Base-by-base conservation (phyloP, 192 early-diverging fungal species). In the Dimargaris cristalligena region DNA sequence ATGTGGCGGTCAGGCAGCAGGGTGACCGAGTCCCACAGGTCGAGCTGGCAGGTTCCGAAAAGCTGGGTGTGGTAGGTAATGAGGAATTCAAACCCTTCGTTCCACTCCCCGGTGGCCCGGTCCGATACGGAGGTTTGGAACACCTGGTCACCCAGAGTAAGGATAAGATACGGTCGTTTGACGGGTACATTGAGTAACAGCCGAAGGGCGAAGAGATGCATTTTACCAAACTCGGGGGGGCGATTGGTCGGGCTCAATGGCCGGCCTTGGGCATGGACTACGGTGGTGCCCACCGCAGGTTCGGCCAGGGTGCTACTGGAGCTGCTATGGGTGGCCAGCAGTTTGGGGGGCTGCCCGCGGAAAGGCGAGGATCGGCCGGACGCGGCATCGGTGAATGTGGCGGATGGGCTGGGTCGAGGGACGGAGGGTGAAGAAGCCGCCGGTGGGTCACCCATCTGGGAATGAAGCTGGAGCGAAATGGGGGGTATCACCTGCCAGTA, bases 51-150 rank as follows among this genome's bases (percentile, higher is more conserved):
- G 20, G 83, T 82, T 28, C 81, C 83, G 67, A 87, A 87, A 4
- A 87, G 74, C 68, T 87, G 85, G 48, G 74, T 78, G 58, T 87
- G 85, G 59, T 79, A 85, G 9, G 77, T 78, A 4, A 87, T 79
- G 0, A 71, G 55, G 22, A 87, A 74, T 62, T 83, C 80, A 61
- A 87, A 87, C 0, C 79, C 76, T 60, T 84, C 85, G 64, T 80
- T 82, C 84, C 84, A 84, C 50, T 72, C 72, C 20, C 81, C 81
- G 4, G 74, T 72, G 16, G 74, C 41, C 16, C 59, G 52, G 46
- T 78, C 75, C 20, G 79, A 75, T 14, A 74, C 74, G 2, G 82
- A 79, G 0, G 84, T 80, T 60, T 82, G 81, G 62, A 71, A 78
- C 20, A 68, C 66, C 65, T 81, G 79, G 55, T 86, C 84, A 51